Base-by-base conservation (phyloP, 345 rosid genomes). In the Eucalyptus coolabah region DNA sequence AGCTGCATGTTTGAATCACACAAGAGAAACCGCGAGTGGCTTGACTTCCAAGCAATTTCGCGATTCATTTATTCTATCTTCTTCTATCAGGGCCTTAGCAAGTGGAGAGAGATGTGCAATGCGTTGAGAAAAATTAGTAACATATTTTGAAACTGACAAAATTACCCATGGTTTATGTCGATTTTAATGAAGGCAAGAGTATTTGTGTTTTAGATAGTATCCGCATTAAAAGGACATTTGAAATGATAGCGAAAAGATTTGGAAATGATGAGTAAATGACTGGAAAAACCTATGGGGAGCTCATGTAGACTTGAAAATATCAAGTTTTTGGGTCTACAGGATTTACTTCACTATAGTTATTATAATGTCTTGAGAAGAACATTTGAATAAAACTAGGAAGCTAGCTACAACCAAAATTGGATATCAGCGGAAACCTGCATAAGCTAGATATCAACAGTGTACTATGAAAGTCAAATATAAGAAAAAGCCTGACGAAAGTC, bases 31-130 rank as follows among this genome's bases (percentile, higher is more conserved):
- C 4, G 45, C 5, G 5, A 77, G 47, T 21, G 16, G 28, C 47
- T 77, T 77, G 26, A 37, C 28, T 77, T 77, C 21, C 45, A 37
- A 19, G 45, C 47, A 77, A 37, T 77, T 19, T 77, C 1, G 4
- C 7, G 2, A 11, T 77, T 10, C 12, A 37, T 77, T 37, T 77
- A 37, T 34, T 37, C 34, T 9, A 40, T 72, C 23, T 19, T 72
- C 82, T 37, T 37, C 28, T 37, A 21, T 77, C 7, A 45, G 16
- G 82, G 40, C 67, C 23, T 28, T 87, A 87, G 37, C 91, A 98
- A 96, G 96, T 96, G 99, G 98, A 98, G 98, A 65, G 99, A 98
- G 91, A 92, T 94, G 89, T 96, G 97, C 13, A 0, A 24, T 56
- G 30, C 24, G 63, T 10, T 56, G 30, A 10, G 63, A 56, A 56